Evolutionary conservation across 495 filamentous ascomycete genomes (phyloP).

Genomic region (Penicillium odoratum): DNA sequence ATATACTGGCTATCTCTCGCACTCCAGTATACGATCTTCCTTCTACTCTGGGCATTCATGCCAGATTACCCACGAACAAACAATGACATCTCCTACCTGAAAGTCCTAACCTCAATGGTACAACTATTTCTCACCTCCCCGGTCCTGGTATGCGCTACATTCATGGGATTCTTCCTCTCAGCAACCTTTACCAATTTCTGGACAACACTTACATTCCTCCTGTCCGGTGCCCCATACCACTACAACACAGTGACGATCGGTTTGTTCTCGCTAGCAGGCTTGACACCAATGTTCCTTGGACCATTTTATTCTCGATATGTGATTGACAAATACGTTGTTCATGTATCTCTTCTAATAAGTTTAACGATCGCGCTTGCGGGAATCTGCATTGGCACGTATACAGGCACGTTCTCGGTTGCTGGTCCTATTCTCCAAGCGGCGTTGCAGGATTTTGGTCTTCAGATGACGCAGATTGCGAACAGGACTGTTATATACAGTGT

Average conservation of each 20-base stretch:
- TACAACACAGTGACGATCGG: conserved; percentile 69
- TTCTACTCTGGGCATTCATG: conserved; percentile 69
- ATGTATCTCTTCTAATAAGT: conserved; percentile 64
- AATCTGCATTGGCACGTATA: conserved; percentile 68
- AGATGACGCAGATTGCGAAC: conserved; percentile 76
- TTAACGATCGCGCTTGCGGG: conserved; percentile 58
- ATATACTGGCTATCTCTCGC: conserved; percentile 81
- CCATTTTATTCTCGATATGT: conserved; percentile 69
- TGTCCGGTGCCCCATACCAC: conserved; percentile 65
- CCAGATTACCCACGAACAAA: conserved; percentile 80
- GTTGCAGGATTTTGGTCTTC: conserved; percentile 68
- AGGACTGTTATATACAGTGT: conserved; percentile 69
- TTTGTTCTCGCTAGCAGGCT: conserved; percentile 75
- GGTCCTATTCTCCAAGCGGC: conserved; percentile 77
- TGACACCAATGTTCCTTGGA: conserved; percentile 62
- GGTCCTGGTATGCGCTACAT: conserved; percentile 64
- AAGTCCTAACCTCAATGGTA: conserved; percentile 64
- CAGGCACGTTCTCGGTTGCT: conserved; percentile 62
- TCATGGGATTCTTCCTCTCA: conserved; percentile 56
- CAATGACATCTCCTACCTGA: conserved; percentile 57
- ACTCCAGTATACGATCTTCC: conserved; percentile 68
- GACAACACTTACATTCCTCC: conserved; percentile 82
- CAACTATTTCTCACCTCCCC: conserved; percentile 62
- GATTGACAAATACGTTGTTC: conserved; percentile 66
- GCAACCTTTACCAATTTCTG: conserved; percentile 70